Base-by-base conservation (phyloP, 805 yeast species). In the Ogataea corticis region DNA sequence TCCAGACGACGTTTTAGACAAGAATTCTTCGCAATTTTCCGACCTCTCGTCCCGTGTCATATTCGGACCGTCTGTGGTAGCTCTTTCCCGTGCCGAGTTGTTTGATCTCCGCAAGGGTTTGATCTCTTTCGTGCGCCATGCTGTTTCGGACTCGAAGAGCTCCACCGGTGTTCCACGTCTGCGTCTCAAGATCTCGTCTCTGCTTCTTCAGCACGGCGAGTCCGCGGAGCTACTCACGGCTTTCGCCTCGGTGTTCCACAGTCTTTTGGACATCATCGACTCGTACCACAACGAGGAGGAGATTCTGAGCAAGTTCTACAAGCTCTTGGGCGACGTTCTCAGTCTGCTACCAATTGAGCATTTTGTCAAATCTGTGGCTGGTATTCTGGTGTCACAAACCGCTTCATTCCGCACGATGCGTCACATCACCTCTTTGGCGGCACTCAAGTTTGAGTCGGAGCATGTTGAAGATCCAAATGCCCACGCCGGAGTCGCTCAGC, bases 261-360 rank as follows among this genome's bases (percentile, higher is more conserved):
- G 64, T 41, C 50, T 77, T 18, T 65, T 77, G 54, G 60, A 55
- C 4, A 51, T 69, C 6, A 68, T 76, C 52, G 79, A 75, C 44
- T 43, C 54, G 13, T 68, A 63, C 46, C 50, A 46, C 10, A 40
- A 59, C 36, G 65, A 59, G 27, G 63, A 63, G 13, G 70, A 66
- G 29, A 66, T 73, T 18, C 66, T 73, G 15, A 63, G 59, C 34
- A 70, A 69, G 28, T 66, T 83, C 42, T 80, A 80, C 59, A 73
- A 71, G 21, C 65, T 87, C 41, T 71, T 92, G 51, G 78, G 81
- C 28, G 79, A 78, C 52, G 68, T 83, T 51, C 68, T 92, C 48
- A 80, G 81, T 46, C 70, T 89, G 50, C 70, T 92, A 42, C 97
- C 98, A 25, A 77, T 90, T 51, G 75, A 75, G 50, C 77, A 80